Evolutionary conservation across 441 rosid genomes (phyloP).

Genomic region (Populus hybrid): DNA sequence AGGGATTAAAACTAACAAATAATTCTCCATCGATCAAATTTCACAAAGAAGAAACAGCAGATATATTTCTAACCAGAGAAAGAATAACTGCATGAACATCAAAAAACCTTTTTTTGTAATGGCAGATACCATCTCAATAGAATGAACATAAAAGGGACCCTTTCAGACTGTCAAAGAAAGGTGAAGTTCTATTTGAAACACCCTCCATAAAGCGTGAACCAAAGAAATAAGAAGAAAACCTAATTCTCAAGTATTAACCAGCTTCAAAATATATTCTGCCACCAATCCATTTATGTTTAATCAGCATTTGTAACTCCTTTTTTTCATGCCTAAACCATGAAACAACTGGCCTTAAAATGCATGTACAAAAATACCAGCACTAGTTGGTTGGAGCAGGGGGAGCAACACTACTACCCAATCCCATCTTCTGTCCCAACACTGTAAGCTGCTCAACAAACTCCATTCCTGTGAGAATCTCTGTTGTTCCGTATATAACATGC

Average conservation of each 20-base stretch:
- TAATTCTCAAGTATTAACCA: background rate
- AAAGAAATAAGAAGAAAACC: background rate
- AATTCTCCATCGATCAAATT: background rate
- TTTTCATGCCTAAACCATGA: background rate
- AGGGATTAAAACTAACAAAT: background rate
- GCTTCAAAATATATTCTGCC: background rate
- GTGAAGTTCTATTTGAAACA: background rate
- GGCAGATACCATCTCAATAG: background rate
- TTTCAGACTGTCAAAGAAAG: background rate
- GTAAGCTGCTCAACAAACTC: conserved; percentile 94
- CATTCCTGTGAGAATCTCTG: conserved; percentile 78
- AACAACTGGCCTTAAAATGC: conserved; percentile 9
- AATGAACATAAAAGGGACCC: conserved; percentile 32
- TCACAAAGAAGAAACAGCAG: background rate
- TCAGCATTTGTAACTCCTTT: background rate
- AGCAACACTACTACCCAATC: conserved; percentile 47
- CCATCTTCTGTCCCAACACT: conserved; percentile 90
- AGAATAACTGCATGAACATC: conserved; percentile 34
- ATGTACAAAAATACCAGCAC: conserved; percentile 14
- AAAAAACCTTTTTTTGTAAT: conserved; percentile 70
- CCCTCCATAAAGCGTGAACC: background rate
- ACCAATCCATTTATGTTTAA: background rate
- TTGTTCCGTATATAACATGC: conserved; percentile 83
- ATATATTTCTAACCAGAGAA: background rate
- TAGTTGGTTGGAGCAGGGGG: conserved; percentile 40